These are phyloP conservation scores for Phylloporus sp. DNA, from an alignment of 768 basidiomycete genomes.

Conservation along the genomic window DNA sequence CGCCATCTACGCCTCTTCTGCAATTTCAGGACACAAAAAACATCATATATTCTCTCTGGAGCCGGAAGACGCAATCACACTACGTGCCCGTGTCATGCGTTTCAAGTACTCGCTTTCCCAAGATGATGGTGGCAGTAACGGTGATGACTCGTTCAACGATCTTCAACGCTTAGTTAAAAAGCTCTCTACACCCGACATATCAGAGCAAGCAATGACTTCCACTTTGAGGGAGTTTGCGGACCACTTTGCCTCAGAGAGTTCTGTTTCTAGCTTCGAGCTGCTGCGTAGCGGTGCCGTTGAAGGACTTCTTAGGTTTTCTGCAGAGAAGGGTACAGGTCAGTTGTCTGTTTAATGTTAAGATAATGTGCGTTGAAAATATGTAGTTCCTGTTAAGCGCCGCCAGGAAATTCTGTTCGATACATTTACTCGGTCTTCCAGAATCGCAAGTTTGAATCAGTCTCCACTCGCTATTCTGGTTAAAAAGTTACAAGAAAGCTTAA, in stretches of 20 bases:
- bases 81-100: constrained; percentile 86
- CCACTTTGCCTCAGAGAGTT: constrained; percentile 71
- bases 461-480: constrained; percentile 82
- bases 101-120: constrained; percentile 71
- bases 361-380: constrained; percentile 2
- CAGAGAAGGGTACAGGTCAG: constrained; percentile 48
- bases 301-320: constrained; percentile 77
- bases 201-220: constrained; percentile 60
- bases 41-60: constrained; percentile 66
- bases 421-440: constrained; percentile 57
- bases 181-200: constrained; percentile 50
- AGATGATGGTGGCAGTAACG: constrained; percentile 48
- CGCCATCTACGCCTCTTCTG: constrained; percentile 38
- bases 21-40: constrained; percentile 65
- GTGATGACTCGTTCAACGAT: constrained; percentile 59
- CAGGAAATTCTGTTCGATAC: constrained; percentile 79
- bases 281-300: constrained; percentile 93
- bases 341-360: constrained; percentile 1
- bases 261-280: constrained; percentile 94
- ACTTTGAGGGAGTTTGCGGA: constrained; percentile 73
- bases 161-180: constrained; percentile 63
- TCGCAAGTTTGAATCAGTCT: constrained; percentile 43
- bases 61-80: constrained; percentile 86
- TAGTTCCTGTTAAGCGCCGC: constrained; percentile 63
- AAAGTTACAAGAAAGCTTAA: constrained; percentile 93